These are phyloP conservation scores for Backusella circina DNA, from an alignment of 192 early-diverging fungal genomes.

Conservation along the genomic window DNA sequence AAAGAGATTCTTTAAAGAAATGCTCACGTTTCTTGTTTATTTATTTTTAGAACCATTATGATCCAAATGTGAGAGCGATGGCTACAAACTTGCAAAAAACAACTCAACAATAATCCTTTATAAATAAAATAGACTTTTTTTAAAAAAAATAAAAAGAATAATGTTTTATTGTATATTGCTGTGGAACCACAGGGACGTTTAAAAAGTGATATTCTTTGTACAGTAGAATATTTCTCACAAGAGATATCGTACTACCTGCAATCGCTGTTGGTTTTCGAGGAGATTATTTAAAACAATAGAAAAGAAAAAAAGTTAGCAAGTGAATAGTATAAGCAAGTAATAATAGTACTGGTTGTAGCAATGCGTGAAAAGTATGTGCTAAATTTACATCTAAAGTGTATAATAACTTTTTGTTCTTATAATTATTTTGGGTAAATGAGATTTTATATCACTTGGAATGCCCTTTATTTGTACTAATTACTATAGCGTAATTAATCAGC, in stretches of 20 bases:
- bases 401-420: background rate
- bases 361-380: background rate
- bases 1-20: background rate
- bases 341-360: background rate
- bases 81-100: conserved; percentile 37
- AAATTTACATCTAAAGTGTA: background rate
- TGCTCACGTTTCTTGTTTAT: background rate
- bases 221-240: background rate
- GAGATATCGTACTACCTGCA: background rate
- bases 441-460: background rate
- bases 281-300: background rate
- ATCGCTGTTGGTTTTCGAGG: background rate
- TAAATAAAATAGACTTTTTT: conserved; percentile 3
- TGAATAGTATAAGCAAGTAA: background rate
- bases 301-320: background rate
- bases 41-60: conserved; percentile 57
- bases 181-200: background rate
- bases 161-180: background rate
- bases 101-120: background rate
- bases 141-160: background rate
- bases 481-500: background rate
- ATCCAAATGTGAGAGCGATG: conserved; percentile 47
- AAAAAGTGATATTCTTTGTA: background rate
- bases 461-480: background rate
- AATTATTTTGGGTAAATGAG: background rate